A percentile compares a stretch with the other conserved stretches of the same genome.
Conservation (phyloP, 2,329 filamentous ascomycete genomes). For the Botryotinia convoluta region DNA sequence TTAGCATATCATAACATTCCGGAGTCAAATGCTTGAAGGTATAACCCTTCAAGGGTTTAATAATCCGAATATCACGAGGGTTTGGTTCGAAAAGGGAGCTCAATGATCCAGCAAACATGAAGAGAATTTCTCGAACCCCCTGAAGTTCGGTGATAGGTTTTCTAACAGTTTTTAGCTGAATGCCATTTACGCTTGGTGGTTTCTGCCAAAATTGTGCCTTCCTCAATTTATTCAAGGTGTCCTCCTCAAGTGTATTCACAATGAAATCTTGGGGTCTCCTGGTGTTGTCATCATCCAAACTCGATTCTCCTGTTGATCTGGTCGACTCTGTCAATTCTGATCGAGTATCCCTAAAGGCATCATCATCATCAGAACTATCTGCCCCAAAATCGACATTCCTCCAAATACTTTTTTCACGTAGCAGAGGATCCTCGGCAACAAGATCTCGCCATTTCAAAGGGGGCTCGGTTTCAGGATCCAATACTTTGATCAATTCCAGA, state of each 20-base stretch:
- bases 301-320: constrained; percentile 37
- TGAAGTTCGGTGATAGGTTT: constrained; percentile 57
- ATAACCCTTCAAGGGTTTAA: constrained; percentile 33
- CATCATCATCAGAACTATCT: constrained; percentile 57
- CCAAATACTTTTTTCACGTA: constrained; percentile 67
- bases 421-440: constrained; percentile 71
- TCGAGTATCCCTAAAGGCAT: constrained; percentile 39
- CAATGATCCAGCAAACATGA: constrained; percentile 78
- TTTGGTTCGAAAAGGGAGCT: constrained; percentile 63
- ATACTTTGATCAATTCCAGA: constrained; percentile 53
- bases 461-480: constrained; percentile 45
- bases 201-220: constrained; percentile 50
- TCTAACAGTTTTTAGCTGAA: constrained; percentile 34
- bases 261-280: constrained; percentile 38
- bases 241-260: constrained; percentile 35
- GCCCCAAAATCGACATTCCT: constrained; percentile 62
- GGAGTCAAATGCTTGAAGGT: constrained; percentile 40
- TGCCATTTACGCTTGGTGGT: constrained; percentile 29
- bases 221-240: constrained; percentile 41
- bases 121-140: constrained; percentile 72
- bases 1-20: constrained; percentile 39
- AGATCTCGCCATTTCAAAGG: constrained; percentile 77
- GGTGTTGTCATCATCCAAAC: constrained; percentile 32
- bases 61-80: constrained; percentile 41
- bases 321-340: constrained; percentile 40